Base-by-base conservation (phyloP, 2,329 filamentous ascomycete species). In the Hymenoscyphus repandus region DNA sequence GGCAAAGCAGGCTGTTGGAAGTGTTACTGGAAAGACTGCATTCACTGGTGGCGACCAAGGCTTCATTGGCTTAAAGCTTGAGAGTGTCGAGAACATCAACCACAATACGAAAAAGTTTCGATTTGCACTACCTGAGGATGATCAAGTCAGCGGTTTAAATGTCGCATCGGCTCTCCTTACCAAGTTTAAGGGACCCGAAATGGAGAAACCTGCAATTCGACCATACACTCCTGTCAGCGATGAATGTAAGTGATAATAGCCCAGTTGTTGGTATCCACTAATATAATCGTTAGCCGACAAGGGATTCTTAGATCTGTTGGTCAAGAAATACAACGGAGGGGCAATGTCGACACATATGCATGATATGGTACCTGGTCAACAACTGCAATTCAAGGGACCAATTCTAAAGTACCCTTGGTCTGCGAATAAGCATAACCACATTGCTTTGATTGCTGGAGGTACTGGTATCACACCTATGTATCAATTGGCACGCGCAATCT, bases 391-490 rank as follows among this genome's bases (percentile, higher is more conserved):
- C 76, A 97, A 99, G 79, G 93, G 93, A 15, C 93, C 93, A 2
- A 82, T 99, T 36, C 88, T 90, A 64, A 99, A 99, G 74, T 97
- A 96, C 72, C 72, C 82, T 31, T 97, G 91, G 91, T 68, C 81
- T 47, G 66, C 85, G 61, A 97, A 97, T 80, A 96, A 96, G 81
- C 91, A 96, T 75, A 75, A 88, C 54, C 90, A 97, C 76, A 82
- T 95, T 63, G 85, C 82, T 36, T 77, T 92, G 59, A 80, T 99
- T 57, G 90, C 92, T n/a, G 93, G 93, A 63, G 93, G 93, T 58
- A 96, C 93, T 6, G 93, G 93, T 55, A 95, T 99, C 70, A 93
- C 93, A 10, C 93, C 93, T 61, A 96, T 97, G 92, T 97, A 88
- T 78, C 93, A 99, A 77, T 83, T 99, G 41, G 77, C 83, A 58